Percentiles rank a stretch among this genome's conserved stretches.
Conservation (phyloP, 805 yeast species). For the Candida gorgasii region DNA sequence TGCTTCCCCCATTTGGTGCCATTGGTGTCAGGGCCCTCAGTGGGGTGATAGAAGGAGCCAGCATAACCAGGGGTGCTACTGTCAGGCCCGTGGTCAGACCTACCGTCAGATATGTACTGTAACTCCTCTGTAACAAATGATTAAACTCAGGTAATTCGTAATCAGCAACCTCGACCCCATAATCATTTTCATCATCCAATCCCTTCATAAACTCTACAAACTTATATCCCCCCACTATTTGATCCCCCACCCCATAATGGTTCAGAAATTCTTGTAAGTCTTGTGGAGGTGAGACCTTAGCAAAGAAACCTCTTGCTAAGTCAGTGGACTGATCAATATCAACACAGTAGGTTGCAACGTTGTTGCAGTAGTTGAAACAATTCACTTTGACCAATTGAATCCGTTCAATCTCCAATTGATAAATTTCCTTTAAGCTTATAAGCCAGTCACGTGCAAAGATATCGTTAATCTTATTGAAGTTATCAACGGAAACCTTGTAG, state of each 20-base stretch:
- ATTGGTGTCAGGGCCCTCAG: too few species aligned
- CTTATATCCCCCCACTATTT: constrained; percentile 56
- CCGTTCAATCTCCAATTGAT: constrained; percentile 70
- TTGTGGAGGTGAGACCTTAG: constrained; percentile 60
- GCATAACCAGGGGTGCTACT: background rate
- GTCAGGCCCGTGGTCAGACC: too few species aligned
- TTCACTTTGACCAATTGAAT: constrained; percentile 68
- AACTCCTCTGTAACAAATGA: constrained; percentile 26
- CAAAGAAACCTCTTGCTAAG: constrained; percentile 63
- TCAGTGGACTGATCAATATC: constrained; percentile 79
- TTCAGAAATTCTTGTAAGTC: constrained; percentile 60
- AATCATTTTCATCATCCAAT: constrained; percentile 26
- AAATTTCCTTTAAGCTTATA: constrained; percentile 58
- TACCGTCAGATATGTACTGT: constrained; percentile 22
- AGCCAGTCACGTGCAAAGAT: constrained; percentile 76
- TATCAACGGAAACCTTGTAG: constrained; percentile 56
- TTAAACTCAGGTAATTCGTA: constrained; percentile 35
- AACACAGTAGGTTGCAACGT: constrained; percentile 73
- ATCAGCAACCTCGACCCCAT: constrained; percentile 24
- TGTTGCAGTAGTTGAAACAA: constrained; percentile 77
- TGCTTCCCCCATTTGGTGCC: too few species aligned
- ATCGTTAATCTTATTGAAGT: constrained; percentile 57
- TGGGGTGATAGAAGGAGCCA: too few species aligned
- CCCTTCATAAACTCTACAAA: constrained; percentile 60
- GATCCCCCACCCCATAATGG: constrained; percentile 63